Evolutionary conservation across 2,329 filamentous ascomycete genomes (phyloP), one percentile per base, ranked within the genome.

Genomic region (Microcyclospora pomicola): DNA sequence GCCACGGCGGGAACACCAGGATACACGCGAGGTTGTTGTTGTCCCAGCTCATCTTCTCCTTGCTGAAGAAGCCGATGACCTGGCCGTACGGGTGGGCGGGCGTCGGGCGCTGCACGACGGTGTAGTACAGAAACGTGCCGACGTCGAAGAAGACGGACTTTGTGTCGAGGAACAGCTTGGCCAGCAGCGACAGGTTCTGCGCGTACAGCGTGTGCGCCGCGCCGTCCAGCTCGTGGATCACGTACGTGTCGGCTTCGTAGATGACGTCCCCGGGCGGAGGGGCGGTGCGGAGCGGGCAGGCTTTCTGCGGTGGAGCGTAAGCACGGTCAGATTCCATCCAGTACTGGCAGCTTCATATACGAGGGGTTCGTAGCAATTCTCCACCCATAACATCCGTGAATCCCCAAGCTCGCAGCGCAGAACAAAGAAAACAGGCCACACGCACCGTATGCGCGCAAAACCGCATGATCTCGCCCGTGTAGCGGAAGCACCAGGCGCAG

Each of bases 81-180:
- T 80, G 75, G 11, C 51, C 50, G 27, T 51, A 38, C 13, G 49
- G 43, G 28, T 50, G 40, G 12, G 37, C 44, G 0, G 68, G 69
- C 49, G 73, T 66, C 7, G 77, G 36, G 16, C 43, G 47, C 54
- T 87, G 81, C 33, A 91, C 81, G 37, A 96, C 76, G 4, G 93
- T 73, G 59, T 93, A 96, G 68, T 94, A 98, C 49, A 93, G 78
- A 64, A 98, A 98, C 36, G 82, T 84, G 4, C 78, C 77, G 33
- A 95, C 87, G 55, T 98, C 91, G 66, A 94, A 98, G 63, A 95
- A 96, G 49, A 98, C 87, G 6, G 85, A 94, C 57, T 98, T 98
- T 56, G 92, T 94, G 60, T 96, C 87, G 47, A 98, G 80, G 60
- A 96, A 98, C 33, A 98, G 75, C 62, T 96, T 98, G 19, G 86